Conservation (phyloP, 495 filamentous ascomycete species). For the Penicillium fimorum region DNA sequence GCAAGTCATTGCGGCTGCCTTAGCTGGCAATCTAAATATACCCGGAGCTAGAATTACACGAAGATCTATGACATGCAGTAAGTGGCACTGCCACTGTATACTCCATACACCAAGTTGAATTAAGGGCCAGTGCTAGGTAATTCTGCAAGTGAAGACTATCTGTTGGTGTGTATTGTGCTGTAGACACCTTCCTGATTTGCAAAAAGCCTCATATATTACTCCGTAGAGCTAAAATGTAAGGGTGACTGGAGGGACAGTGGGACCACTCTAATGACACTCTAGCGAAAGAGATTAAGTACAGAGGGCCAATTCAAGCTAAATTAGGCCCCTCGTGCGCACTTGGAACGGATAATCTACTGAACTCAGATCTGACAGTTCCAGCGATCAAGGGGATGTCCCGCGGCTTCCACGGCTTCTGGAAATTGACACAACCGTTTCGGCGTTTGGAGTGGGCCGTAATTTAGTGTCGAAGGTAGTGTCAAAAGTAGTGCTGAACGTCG, state of each 20-base stretch:
- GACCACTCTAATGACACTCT: constrained; percentile 4
- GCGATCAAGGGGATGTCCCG: constrained; percentile 11
- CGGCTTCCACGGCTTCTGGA: constrained; percentile 8
- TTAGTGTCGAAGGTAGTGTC: constrained; percentile 5
- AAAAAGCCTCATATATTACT: not conserved
- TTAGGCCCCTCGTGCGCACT: constrained; percentile 19
- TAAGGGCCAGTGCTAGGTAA: not conserved
- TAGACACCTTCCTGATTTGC: constrained; percentile 11
- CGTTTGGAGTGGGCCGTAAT: constrained; percentile 10
- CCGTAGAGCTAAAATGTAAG: not conserved
- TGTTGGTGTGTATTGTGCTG: not conserved
- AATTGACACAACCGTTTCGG: constrained; percentile 3
- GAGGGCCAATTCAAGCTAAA: not conserved
- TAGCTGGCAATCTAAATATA: constrained; percentile 11
- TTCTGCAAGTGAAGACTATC: not conserved
- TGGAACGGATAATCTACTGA: constrained; percentile 1
- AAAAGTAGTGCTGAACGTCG: not conserved
- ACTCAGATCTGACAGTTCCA: constrained; percentile 12
- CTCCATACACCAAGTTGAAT: not conserved
- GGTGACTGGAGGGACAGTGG: constrained; percentile 17
- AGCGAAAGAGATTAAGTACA: not conserved
- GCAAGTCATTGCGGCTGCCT: not conserved
- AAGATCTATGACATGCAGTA: not conserved
- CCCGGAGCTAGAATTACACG: not conserved
- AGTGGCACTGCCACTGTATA: not conserved